Conservation (phyloP, 2,329 filamentous ascomycete genomes). For the Acephala macrosclerotiorum region DNA sequence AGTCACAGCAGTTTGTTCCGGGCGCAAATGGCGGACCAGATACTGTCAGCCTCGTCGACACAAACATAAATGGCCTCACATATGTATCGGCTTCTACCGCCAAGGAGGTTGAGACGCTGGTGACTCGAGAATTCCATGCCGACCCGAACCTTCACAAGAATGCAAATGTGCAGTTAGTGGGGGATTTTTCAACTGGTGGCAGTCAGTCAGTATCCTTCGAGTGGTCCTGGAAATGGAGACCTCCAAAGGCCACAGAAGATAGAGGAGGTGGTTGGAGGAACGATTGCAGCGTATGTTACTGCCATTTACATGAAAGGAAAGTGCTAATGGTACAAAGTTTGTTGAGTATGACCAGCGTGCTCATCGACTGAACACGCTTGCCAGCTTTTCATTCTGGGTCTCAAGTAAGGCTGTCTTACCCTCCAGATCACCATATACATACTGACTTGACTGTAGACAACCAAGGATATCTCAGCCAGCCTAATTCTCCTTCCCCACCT, state of each 20-base stretch:
- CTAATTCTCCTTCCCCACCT: conserved; percentile 73
- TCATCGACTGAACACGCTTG: conserved; percentile 86
- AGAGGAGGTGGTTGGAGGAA: conserved; percentile 93
- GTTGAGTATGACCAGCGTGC: conserved; percentile 96
- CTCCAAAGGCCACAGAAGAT: conserved; percentile 83
- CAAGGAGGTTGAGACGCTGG: conserved; percentile 89
- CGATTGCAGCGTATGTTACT: conserved; percentile 77
- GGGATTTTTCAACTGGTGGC: conserved; percentile 87
- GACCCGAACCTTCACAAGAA: conserved; percentile 98
- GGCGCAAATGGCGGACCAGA: conserved; percentile 58
- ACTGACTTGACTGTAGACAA: conserved; percentile 35
- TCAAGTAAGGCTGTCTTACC: conserved; percentile 66
- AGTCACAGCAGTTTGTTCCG: conserved; percentile 51
- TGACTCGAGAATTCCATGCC: conserved; percentile 94
- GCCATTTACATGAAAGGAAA: background rate
- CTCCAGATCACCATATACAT: conserved; percentile 32
- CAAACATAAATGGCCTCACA: conserved; percentile 85
- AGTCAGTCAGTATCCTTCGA: conserved; percentile 85
- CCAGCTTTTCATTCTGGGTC: conserved; percentile 95
- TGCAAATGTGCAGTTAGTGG: conserved; percentile 92
- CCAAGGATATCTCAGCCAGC: conserved; percentile 56
- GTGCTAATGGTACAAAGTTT: conserved; percentile 63
- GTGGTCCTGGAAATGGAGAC: conserved; percentile 97
- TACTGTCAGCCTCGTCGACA: conserved; percentile 65
- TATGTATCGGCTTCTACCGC: conserved; percentile 88